These are phyloP conservation scores for Bocquillonia castaneifolia DNA, from an alignment of 441 rosid species.

Conservation along the genomic window DNA sequence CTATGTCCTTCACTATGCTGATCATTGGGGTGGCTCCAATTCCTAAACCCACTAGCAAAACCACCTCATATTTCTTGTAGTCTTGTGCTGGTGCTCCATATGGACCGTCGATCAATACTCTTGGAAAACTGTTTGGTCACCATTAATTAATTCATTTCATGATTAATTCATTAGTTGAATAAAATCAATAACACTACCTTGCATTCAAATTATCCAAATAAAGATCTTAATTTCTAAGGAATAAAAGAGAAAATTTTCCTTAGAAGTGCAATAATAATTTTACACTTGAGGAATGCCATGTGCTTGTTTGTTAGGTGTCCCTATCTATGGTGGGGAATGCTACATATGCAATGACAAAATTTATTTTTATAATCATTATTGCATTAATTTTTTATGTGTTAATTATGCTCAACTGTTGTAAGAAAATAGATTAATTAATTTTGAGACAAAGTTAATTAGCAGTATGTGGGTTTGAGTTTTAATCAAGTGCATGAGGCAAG, in stretches of 20 bases:
- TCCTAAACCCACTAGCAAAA: conserved; percentile 82
- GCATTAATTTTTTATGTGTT: no score
- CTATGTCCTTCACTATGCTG: conserved; percentile 88
- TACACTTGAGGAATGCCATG: no score
- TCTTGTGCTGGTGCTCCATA: conserved; percentile 99
- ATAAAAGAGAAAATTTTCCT: no score
- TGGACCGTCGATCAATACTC: conserved; percentile 79
- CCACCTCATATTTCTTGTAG: conserved; percentile 81
- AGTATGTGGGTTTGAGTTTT: no score
- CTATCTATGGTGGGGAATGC: neutral
- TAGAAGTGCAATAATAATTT: no score
- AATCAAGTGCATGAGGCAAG: no score
- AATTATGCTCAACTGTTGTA: no score
- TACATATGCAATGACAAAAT: neutral
- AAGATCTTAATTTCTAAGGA: no score
- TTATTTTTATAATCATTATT: no score
- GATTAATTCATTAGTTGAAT: neutral
- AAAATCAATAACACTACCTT: neutral
- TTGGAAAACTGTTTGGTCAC: conserved; percentile 49
- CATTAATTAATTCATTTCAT: neutral
- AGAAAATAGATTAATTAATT: no score
- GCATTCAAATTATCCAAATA: no score
- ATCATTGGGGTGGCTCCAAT: conserved; percentile 98
- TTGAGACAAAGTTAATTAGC: no score
- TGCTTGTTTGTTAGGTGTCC: conserved; percentile 10